Conservation (phyloP, 2,329 filamentous ascomycete genomes). For the Fusarium oxysporum region DNA sequence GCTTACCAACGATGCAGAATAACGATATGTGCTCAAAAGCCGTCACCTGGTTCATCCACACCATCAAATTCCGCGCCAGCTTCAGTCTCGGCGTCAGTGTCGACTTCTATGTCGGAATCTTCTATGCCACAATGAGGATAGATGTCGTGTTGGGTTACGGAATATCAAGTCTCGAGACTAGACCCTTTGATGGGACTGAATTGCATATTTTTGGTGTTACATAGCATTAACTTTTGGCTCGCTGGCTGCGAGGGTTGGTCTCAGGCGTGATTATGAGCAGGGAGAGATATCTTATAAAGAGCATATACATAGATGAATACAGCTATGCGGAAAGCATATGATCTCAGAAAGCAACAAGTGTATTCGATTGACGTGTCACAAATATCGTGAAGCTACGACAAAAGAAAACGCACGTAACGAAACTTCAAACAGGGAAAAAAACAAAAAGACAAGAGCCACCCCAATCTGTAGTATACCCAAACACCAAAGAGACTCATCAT, state of each 20-base stretch:
- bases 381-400: not conserved
- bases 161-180: not conserved
- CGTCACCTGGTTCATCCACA: slow-evolving; percentile 11
- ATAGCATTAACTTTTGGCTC: not conserved
- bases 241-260: not conserved
- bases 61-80: slow-evolving; percentile 24
- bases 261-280: not conserved
- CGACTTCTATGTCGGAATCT: slow-evolving; percentile 25
- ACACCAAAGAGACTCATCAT: not conserved
- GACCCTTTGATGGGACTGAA: not conserved
- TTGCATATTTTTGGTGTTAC: not conserved
- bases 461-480: not conserved
- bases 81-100: slow-evolving; percentile 24
- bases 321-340: not conserved
- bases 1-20: slow-evolving; percentile 26
- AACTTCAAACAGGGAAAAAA: not conserved
- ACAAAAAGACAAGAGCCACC: not conserved
- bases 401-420: not conserved
- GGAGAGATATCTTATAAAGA: not conserved
- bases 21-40: slow-evolving; percentile 35
- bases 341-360: not conserved
- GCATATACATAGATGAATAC: not conserved
- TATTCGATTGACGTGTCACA: not conserved
- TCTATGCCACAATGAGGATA: slow-evolving; percentile 2
- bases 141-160: not conserved